Percentiles rank a stretch among this genome's conserved stretches.
phyloP scores from a whole-genome alignment of 2,329 filamentous ascomycete species.

The Trichoderma polysporum region DNA sequence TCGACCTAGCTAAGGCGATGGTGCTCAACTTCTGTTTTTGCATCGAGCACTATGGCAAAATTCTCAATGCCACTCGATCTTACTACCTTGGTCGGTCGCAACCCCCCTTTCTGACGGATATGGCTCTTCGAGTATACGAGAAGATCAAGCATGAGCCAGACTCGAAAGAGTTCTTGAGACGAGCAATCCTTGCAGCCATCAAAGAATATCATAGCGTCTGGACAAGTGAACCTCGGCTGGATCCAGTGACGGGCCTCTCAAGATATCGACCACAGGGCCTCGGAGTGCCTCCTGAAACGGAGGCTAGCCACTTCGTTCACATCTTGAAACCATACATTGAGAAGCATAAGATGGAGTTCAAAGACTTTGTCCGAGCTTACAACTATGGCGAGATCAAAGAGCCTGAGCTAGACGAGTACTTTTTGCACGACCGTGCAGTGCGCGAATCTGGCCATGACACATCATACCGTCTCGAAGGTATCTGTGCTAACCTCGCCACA shows the following conservation, averaged over 20 bases:
- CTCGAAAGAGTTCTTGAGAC: conserved; percentile 75
- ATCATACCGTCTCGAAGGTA: conserved; percentile 84
- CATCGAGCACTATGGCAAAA: conserved; percentile 97
- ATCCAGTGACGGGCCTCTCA: conserved; percentile 75
- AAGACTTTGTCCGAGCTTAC: conserved; percentile 86
- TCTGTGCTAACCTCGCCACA: conserved; percentile 85
- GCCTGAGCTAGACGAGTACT: conserved; percentile 91
- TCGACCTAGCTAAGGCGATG: conserved; percentile 90
- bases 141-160: conserved; percentile 84
- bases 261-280: conserved; percentile 80
- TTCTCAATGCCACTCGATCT: conserved; percentile 91
- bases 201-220: conserved; percentile 95
- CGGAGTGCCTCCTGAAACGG: conserved; percentile 89
- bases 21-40: conserved; percentile 96
- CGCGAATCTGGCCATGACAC: conserved; percentile 97
- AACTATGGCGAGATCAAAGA: conserved; percentile 75
- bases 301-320: conserved; percentile 82
- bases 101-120: conserved; percentile 95
- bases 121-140: conserved; percentile 91
- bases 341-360: conserved; percentile 79
- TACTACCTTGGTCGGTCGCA: conserved; percentile 96
- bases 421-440: conserved; percentile 91
- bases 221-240: conserved; percentile 75
- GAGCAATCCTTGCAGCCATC: conserved; percentile 83
- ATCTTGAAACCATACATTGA: conserved; percentile 77